A percentile compares a stretch with the other conserved stretches of the same genome.
Evolutionary conservation across 345 rosid genomes (phyloP).

Genomic region (Gossypioides kirkii): DNA sequence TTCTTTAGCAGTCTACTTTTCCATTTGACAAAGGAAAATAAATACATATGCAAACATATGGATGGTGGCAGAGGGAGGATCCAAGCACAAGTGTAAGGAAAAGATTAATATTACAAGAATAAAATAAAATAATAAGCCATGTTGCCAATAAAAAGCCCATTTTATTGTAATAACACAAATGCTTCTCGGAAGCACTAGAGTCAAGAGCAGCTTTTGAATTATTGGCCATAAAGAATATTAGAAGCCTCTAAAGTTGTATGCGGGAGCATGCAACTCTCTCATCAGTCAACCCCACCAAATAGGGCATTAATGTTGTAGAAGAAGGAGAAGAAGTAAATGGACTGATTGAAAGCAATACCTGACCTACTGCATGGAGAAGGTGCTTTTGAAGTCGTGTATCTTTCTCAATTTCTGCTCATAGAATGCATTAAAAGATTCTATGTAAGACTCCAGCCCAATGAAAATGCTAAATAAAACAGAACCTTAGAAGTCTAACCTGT

Average conservation of each 20-base stretch:
- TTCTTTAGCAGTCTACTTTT: neutral
- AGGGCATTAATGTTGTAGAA: neutral
- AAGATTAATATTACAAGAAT: neutral
- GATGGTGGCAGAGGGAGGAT: neutral
- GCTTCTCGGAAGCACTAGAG: neutral
- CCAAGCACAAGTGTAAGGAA: neutral
- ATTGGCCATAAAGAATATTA: neutral
- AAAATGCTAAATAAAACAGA: neutral
- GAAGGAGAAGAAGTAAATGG: neutral
- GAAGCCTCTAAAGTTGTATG: neutral
- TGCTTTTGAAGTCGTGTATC: slow-evolving; percentile 67
- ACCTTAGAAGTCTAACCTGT: slow-evolving; percentile 43
- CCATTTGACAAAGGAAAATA: neutral
- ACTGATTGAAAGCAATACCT: slow-evolving; percentile 43
- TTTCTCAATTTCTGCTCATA: slow-evolving; percentile 80
- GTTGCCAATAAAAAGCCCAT: neutral
- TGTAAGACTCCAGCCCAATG: slow-evolving; percentile 1
- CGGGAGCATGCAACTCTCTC: neutral
- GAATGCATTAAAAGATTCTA: slow-evolving; percentile 16
- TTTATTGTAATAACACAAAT: neutral
- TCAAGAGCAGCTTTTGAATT: neutral
- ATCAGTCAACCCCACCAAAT: neutral
- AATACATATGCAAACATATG: neutral
- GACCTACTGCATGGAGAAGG: slow-evolving; percentile 77
- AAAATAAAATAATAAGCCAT: neutral